Evolutionary conservation across 73 alveolate species (phyloP), one percentile per base, ranked within the genome.

Genomic region (Uronychia setigera): DNA sequence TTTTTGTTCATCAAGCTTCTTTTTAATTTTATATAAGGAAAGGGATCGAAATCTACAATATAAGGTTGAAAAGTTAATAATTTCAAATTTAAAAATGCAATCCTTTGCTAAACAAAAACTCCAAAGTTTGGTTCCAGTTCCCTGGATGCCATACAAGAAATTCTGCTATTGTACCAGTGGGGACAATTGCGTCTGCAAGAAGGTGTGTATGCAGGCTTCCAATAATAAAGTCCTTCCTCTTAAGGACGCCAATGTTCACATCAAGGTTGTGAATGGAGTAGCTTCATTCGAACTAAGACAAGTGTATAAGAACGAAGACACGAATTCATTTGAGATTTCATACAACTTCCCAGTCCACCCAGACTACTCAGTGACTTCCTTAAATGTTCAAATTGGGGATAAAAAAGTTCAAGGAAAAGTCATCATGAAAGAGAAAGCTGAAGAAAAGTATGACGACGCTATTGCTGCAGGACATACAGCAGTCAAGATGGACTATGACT

Each of bases 401-500:
- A 67, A 59, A 58, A 87, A 84, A 76, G 91, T 93, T 1, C 88
- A 88, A 60, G 93, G 94, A 46, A 93, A 91, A 84, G 90, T 93
- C 76, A 74, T 93, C 76, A 92, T 85, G 59, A 95, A 93, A 87
- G 93, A 91, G 82, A 87, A 95, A 85, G 97, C 99, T 0, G 80
- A 87, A 59, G 96, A 95, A 88, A 90, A 87, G 83, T 95, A 92
- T 88, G 96, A 83, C 32, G 97, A 95, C 78, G 97, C 93, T 0
- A 58, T 88, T 27, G 93, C 93, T 28, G 77, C 87, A 0, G 93
- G 93, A 9, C 32, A 88, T 34, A 59, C 87, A 59, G 90, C 93
- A 0, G 81, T 81, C 1, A 80, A 74, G 26, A 31, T 82, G 83
- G 32, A 32, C 19, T 75, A 81, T 31, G 82, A 88, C 46, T 86